Evolutionary conservation across 2,329 filamentous ascomycete species (phyloP).

Genomic region (Diaporthe vaccinii): DNA sequence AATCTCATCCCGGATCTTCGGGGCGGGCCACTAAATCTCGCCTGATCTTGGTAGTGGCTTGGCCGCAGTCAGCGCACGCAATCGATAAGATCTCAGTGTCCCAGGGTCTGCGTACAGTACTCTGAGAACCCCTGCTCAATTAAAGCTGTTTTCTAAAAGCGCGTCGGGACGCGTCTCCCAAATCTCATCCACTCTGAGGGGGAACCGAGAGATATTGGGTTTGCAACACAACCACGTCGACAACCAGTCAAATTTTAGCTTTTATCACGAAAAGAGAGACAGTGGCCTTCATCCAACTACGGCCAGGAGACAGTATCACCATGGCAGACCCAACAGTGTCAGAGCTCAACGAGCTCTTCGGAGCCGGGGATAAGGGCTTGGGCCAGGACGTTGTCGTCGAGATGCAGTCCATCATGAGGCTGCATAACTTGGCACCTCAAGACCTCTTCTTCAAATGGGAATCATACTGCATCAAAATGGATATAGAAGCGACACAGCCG

Average conservation of each 20-base stretch:
- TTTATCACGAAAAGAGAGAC: not conserved
- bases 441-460: slow-evolving; percentile 99
- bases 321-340: slow-evolving; percentile 57
- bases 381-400: slow-evolving; percentile 84
- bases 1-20: slow-evolving; percentile 26
- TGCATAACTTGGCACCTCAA: slow-evolving; percentile 84
- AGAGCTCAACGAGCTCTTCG: slow-evolving; percentile 67
- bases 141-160: slow-evolving; percentile 30
- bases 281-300: no score
- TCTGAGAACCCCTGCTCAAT: slow-evolving; percentile 28
- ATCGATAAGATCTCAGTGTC: slow-evolving; percentile 28
- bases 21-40: slow-evolving; percentile 32
- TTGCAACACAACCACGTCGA: not conserved
- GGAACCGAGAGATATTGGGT: not conserved
- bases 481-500: slow-evolving; percentile 79
- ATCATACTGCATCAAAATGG: slow-evolving; percentile 96
- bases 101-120: not conserved
- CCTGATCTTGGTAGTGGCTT: slow-evolving; percentile 26
- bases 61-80: not conserved
- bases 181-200: slow-evolving; percentile 24
- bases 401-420: slow-evolving; percentile 85
- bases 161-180: slow-evolving; percentile 39
- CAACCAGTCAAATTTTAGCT: not conserved
- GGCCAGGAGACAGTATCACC: slow-evolving; percentile 38
- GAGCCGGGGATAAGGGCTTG: slow-evolving; percentile 69